A percentile compares a stretch with the other conserved stretches of the same genome.
These are phyloP conservation scores for Saccharomycopsis sp. DNA, from an alignment of 805 yeast genomes.

Conservation along the genomic window DNA sequence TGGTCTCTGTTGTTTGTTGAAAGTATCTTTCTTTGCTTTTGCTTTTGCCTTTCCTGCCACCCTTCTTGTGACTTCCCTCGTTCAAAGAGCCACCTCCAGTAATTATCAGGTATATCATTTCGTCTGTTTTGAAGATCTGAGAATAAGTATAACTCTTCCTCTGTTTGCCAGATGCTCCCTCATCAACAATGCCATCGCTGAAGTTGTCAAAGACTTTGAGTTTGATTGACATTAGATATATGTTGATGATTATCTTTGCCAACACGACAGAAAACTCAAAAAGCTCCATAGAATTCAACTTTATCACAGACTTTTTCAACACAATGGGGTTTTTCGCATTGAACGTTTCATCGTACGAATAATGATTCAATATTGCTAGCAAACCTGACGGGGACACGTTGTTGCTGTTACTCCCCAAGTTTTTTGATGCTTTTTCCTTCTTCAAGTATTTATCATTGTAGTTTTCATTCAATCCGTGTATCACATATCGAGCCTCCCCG, in stretches of 20 bases:
- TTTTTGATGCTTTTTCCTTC: background rate
- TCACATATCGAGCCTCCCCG: background rate
- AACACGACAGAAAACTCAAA: slow-evolving; percentile 14
- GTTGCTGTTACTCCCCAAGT: slow-evolving; percentile 9
- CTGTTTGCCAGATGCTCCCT: too few relatives aligned
- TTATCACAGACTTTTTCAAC: slow-evolving; percentile 3
- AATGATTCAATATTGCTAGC: slow-evolving; percentile 11
- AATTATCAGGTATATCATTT: slow-evolving; percentile 13
- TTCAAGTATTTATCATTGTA: background rate
- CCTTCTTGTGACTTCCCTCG: background rate
- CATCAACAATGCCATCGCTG: too few relatives aligned
- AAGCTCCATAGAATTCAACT: slow-evolving; percentile 12
- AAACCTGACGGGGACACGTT: too few relatives aligned
- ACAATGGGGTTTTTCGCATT: slow-evolving; percentile 15
- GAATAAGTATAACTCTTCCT: too few relatives aligned
- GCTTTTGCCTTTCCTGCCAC: background rate
- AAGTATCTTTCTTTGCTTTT: background rate
- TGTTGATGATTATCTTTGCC: slow-evolving; percentile 13
- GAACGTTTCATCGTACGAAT: slow-evolving; percentile 17
- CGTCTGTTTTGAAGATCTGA: slow-evolving; percentile 15
- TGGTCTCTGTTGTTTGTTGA: too few relatives aligned
- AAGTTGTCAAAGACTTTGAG: slow-evolving; percentile 6
- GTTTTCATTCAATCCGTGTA: slow-evolving; percentile 18
- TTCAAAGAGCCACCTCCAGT: slow-evolving; percentile 14
- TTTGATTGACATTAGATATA: slow-evolving; percentile 6